These are phyloP conservation scores for Globisporangium canariense DNA, from an alignment of 352 stramenopile species.

Conservation along the genomic window DNA sequence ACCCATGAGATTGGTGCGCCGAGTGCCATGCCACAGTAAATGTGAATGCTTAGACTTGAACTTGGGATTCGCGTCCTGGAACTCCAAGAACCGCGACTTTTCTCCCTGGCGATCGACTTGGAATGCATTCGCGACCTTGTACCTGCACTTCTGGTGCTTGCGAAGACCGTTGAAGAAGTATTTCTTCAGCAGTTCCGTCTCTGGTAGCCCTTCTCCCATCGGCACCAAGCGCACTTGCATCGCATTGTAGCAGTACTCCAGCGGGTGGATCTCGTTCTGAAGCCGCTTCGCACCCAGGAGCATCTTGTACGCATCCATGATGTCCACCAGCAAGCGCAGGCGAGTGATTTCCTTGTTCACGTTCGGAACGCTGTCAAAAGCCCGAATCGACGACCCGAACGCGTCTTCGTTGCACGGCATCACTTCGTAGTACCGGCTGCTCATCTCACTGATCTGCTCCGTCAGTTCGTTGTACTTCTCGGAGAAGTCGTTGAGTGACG, in stretches of 20 bases:
- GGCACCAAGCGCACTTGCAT: conserved; percentile 58
- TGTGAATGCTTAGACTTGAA: conserved; percentile 41
- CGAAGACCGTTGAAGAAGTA: conserved; percentile 67
- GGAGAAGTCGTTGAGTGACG: conserved; percentile 41
- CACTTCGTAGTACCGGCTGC: conserved; percentile 76
- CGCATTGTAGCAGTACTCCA: conserved; percentile 81
- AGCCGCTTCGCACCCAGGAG: conserved; percentile 53
- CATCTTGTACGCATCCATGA: conserved; percentile 80
- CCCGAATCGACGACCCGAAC: conserved; percentile 52
- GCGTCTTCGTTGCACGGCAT: conserved; percentile 73
- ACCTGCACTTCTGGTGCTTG: conserved; percentile 19
- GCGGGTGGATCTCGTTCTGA: conserved; percentile 36
- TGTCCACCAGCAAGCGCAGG: conserved; percentile 57
- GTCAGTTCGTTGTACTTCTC: conserved; percentile 46
- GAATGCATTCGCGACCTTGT: conserved; percentile 67
- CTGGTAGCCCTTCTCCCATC: conserved; percentile 24
- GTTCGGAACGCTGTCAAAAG: conserved; percentile 48
- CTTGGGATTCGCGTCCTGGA: conserved; percentile 32
- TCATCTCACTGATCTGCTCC: conserved; percentile 67
- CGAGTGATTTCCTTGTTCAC: conserved; percentile 72
- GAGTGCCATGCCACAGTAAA: conserved; percentile 85
- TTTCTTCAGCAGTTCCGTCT: conserved; percentile 44
- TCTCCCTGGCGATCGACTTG: conserved; percentile 61
- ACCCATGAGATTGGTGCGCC: conserved; percentile 80
- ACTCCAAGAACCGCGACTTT: conserved; percentile 41